These are phyloP conservation scores for Golovinomyces cichoracearum DNA, from an alignment of 2,329 filamentous ascomycete genomes.

Conservation along the genomic window DNA sequence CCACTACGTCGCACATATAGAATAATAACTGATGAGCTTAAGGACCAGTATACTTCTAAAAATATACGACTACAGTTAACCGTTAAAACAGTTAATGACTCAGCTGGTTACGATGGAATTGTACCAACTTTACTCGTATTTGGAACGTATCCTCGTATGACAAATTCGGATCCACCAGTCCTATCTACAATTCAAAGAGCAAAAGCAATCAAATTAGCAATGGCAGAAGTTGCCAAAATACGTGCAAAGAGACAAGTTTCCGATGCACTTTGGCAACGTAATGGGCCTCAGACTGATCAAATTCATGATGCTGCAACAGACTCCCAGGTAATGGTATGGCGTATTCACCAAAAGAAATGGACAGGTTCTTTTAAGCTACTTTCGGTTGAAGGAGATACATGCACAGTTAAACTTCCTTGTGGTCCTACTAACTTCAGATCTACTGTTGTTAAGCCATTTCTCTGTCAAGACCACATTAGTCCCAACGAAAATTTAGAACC, in stretches of 20 bases:
- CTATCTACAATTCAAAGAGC: background rate
- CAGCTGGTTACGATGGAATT: background rate
- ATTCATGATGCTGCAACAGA: background rate
- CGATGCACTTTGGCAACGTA: background rate
- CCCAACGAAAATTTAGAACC: background rate
- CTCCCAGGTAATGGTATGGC: background rate
- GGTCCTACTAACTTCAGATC: background rate
- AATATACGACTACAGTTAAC: background rate
- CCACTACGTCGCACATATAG: background rate
- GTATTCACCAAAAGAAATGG: background rate
- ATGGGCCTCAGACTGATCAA: background rate
- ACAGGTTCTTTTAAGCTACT: background rate
- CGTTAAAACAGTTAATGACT: background rate
- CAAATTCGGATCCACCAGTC: background rate
- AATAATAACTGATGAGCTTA: background rate
- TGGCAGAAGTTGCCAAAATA: background rate
- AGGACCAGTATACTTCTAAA: background rate
- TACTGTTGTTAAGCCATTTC: background rate
- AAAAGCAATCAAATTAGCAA: background rate
- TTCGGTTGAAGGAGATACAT: background rate
- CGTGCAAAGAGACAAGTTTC: background rate
- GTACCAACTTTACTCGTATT: constrained; percentile 1
- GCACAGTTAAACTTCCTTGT: background rate
- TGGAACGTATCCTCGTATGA: background rate
- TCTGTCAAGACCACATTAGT: background rate